Base-by-base conservation (phyloP, 805 yeast species). In the Kazachstania taianensis region DNA sequence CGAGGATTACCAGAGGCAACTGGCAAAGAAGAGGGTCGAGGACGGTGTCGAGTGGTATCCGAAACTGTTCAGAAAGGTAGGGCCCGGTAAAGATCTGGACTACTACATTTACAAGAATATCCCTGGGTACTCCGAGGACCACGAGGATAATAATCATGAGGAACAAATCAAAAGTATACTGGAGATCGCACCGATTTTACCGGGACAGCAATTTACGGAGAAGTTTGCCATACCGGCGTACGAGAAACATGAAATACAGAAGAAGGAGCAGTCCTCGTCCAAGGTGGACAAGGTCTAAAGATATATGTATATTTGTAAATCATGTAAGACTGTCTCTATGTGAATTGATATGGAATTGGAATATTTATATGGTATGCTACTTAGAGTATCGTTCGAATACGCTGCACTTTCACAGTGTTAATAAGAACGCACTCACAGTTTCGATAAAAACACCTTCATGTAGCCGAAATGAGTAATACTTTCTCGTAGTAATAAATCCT, bases 31-130 rank as follows among this genome's bases (percentile, higher is more conserved):
- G 49, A 72, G 97, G 47, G 60, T 63, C 14, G 94, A 81, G 45
- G 81, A 78, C 33, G 94, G 89, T 10, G 78, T 72, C 1, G 86
- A 78, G 45, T 86, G 82, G 58, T 75, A 73, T 45, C 96, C 96
- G 16, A 76, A 77, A 51, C 60, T 85, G 30, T 89, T 89, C 62
- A 73, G 69, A 51, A 67, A 59, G 10, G 61, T 69, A 5, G 43
- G 65, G 9, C 57, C 62, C 4, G 50, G 53, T 27, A 65, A 69
- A 32, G 70, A 67, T 38, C 58, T 85, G 40, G 87, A 83, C 55
- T 85, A 63, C 52, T 57, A 73, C 24, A 64, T 84, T 27, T 80
- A 78, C 57, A 81, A 75, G 59, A 66, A 74, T 37, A 75, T 81
- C 45, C 68, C 75, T 27, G n/a, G n/a, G n/a, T n/a, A n/a, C n/a